These are phyloP conservation scores for Cutaneotrichosporon dermatis DNA, from an alignment of 1,284 basidiomycete species.

Conservation along the genomic window DNA sequence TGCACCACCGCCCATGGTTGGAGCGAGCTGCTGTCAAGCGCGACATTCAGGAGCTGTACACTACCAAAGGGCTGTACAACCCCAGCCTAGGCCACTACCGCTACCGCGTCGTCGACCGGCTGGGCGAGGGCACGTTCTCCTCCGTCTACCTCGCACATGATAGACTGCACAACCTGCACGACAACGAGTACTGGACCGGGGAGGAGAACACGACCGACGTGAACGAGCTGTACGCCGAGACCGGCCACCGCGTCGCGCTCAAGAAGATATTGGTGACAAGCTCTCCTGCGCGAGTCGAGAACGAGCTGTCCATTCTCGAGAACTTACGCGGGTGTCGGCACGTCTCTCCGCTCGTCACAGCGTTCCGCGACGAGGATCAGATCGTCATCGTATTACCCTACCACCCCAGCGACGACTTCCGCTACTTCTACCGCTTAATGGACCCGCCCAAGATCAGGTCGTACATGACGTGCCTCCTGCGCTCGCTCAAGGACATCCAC, in stretches of 20 bases:
- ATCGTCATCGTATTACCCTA: constrained; percentile 94
- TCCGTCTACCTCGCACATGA: constrained; percentile 98
- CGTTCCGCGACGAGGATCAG: constrained; percentile 87
- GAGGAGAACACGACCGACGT: constrained; percentile 48
- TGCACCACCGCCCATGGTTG: constrained; percentile 53
- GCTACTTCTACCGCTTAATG: constrained; percentile 52
- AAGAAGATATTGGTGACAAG: constrained; percentile 98
- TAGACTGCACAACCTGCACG: constrained; percentile 65
- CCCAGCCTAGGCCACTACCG: constrained; percentile 32
- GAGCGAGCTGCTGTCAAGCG: constrained; percentile 69
- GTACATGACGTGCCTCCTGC: constrained; percentile 89
- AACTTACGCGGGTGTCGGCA: constrained; percentile 69
- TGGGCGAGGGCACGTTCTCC: constrained; percentile 96
- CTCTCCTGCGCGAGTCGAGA: constrained; percentile 84
- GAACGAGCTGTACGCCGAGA: constrained; percentile 6
- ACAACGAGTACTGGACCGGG: constrained; percentile 76
- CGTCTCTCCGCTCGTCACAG: constrained; percentile 87
- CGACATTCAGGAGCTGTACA: constrained; percentile 61
- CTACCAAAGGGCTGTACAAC: constrained; percentile 15
- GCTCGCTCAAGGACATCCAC: constrained; percentile 84
- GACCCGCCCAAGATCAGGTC: constrained; percentile 58
- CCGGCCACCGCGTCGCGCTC: constrained; percentile 72
- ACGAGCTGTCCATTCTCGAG: constrained; percentile 92
- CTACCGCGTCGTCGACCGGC: constrained; percentile 81
- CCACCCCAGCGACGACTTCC: constrained; percentile 85